Conservation (phyloP, 208 protist species). For the Vickermania spadyakhi region DNA sequence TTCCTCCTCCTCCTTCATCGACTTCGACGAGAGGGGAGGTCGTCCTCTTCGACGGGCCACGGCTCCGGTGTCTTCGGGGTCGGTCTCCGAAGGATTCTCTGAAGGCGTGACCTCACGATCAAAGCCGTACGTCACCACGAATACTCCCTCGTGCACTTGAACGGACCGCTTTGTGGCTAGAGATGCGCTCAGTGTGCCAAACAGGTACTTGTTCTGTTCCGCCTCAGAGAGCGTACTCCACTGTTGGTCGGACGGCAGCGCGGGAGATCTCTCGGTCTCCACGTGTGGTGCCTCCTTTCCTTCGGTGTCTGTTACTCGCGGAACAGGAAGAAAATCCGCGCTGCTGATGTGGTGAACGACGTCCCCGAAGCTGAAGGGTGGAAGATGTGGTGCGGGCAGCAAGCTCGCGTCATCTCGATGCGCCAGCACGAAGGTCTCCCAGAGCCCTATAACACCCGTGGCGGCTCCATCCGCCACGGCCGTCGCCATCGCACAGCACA, state of each 20-base stretch:
- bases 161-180: not conserved
- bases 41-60: too few relatives aligned
- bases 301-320: too few relatives aligned
- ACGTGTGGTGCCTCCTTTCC: too few relatives aligned
- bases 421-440: conserved; percentile 24
- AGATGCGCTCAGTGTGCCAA: conserved; percentile 13
- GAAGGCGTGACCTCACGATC: too few relatives aligned
- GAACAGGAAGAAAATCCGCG: conserved; percentile 24
- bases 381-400: conserved; percentile 36
- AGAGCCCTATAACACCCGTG: conserved; percentile 11
- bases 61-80: not conserved
- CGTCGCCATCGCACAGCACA: not conserved
- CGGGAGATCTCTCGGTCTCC: not conserved
- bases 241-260: not conserved
- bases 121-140: not conserved
- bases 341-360: conserved; percentile 21
- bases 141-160: not conserved
- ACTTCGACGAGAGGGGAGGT: too few relatives aligned
- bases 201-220: conserved; percentile 29
- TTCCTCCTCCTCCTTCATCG: not conserved
- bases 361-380: conserved; percentile 66
- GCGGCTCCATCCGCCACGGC: not conserved
- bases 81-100: too few relatives aligned
- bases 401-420: conserved; percentile 14
- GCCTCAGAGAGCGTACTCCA: conserved; percentile 15